phyloP scores from a whole-genome alignment of 31 red algal species.

The Asparagopsis taxiformis region DNA sequence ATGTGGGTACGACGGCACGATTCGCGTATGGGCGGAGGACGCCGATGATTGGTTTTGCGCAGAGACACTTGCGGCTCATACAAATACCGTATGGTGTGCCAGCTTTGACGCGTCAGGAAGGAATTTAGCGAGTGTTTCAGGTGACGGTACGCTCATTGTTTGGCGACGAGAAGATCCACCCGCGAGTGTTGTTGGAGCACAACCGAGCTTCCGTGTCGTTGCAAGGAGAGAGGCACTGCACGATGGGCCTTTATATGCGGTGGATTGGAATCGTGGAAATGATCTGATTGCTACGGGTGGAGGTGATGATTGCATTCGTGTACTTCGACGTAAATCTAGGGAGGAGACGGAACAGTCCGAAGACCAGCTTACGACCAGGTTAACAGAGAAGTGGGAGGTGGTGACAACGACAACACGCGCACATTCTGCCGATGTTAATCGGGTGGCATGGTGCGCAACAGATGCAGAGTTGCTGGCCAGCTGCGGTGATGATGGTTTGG shows the following conservation, averaged over 20 bases:
- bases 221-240: conserved; percentile 43
- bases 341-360: background rate
- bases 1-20: conserved; percentile 77
- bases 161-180: conserved; percentile 51
- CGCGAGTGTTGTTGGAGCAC: conserved; percentile 9
- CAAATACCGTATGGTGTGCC: conserved; percentile 82
- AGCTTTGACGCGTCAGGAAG: conserved; percentile 56
- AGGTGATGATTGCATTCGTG: conserved; percentile 82
- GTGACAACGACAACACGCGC: conserved; percentile 23
- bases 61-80: conserved; percentile 74
- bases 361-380: conserved; percentile 15
- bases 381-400: conserved; percentile 30
- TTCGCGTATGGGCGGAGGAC: conserved; percentile 96
- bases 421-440: conserved; percentile 81
- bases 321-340: conserved; percentile 53
- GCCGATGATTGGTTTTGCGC: conserved; percentile 91
- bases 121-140: conserved; percentile 59
- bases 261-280: conserved; percentile 70
- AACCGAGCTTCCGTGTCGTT: conserved; percentile 36
- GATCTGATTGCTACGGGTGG: conserved; percentile 69
- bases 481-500: conserved; percentile 81
- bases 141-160: conserved; percentile 75
- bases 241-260: conserved; percentile 60
- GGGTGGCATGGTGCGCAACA: conserved; percentile 78
- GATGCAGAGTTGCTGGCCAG: conserved; percentile 63